Percentiles rank a stretch among this genome's conserved stretches.
phyloP scores from a whole-genome alignment of 2,329 filamentous ascomycete species.

The Parastagonospora nodorum region DNA sequence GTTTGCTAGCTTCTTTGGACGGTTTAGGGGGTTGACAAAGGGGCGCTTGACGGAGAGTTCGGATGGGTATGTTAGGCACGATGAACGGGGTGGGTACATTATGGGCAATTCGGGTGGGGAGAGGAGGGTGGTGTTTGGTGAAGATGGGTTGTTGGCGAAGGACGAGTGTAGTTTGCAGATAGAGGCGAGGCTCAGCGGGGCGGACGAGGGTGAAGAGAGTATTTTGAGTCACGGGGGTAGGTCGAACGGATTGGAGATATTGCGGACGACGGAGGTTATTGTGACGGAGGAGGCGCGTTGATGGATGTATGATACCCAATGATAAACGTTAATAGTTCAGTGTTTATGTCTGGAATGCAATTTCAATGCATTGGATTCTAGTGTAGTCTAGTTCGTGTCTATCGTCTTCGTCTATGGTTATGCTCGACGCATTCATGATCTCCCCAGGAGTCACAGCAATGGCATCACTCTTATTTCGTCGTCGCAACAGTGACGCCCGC shows the following conservation, averaged over 20 bases:
- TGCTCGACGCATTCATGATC: background rate
- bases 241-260: conserved; percentile 15
- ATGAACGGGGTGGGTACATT: conserved; percentile 3
- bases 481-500: conserved; percentile 40
- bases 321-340: background rate
- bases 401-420: conserved; percentile 9
- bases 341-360: background rate
- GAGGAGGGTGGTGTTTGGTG: conserved; percentile 4
- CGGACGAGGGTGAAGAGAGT: conserved; percentile 17
- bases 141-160: conserved; percentile 16
- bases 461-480: conserved; percentile 16
- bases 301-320: background rate
- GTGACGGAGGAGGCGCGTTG: conserved; percentile 8
- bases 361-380: background rate
- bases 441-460: background rate
- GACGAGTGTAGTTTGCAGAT: conserved; percentile 13
- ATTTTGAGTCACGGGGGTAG: conserved; percentile 7
- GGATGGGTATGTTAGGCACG: conserved; percentile 22
- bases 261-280: conserved; percentile 26
- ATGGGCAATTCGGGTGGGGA: no score
- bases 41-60: conserved; percentile 20
- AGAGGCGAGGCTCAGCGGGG: conserved; percentile 6
- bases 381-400: background rate
- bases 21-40: conserved; percentile 24
- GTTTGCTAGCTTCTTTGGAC: conserved; percentile 29